These are phyloP conservation scores for Trichothecium sympodiale DNA, from an alignment of 2,329 filamentous ascomycete species.

Conservation along the genomic window DNA sequence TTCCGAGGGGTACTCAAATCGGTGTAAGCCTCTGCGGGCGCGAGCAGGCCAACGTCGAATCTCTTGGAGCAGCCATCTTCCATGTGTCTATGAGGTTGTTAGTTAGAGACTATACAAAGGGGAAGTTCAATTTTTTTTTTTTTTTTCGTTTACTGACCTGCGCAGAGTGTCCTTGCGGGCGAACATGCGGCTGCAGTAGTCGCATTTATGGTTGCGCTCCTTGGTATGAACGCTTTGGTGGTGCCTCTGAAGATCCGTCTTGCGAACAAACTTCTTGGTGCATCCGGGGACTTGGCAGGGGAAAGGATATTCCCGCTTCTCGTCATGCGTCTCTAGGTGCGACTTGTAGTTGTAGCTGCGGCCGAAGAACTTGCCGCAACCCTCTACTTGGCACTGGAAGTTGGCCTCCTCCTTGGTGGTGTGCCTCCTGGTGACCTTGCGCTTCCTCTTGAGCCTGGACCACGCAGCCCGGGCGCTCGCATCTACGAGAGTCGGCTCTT, in stretches of 20 bases:
- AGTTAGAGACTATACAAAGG: slow-evolving; percentile 1
- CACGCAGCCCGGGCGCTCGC: neutral
- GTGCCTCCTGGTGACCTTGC: slow-evolving; percentile 22
- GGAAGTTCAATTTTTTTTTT: too few relatives aligned
- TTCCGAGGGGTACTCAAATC: neutral
- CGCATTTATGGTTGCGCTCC: slow-evolving; percentile 57
- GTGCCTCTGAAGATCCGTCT: slow-evolving; percentile 62
- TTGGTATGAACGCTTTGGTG: slow-evolving; percentile 63
- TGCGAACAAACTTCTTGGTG: slow-evolving; percentile 67
- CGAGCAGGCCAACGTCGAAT: slow-evolving; percentile 43
- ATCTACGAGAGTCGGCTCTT: too few relatives aligned
- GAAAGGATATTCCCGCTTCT: slow-evolving; percentile 59
- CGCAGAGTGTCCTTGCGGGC: slow-evolving; percentile 73
- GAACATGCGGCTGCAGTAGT: slow-evolving; percentile 61
- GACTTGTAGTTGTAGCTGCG: slow-evolving; percentile 80
- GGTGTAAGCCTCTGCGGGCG: neutral
- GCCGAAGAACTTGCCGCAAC: slow-evolving; percentile 71
- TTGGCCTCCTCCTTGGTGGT: slow-evolving; percentile 61
- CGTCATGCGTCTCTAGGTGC: slow-evolving; percentile 76
- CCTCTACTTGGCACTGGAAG: slow-evolving; percentile 54
- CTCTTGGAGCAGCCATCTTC: slow-evolving; percentile 65
- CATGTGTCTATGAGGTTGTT: slow-evolving; percentile 48
- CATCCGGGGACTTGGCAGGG: slow-evolving; percentile 56
- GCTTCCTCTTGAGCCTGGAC: slow-evolving; percentile 3
- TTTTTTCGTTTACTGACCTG: slow-evolving; percentile 40